Conservation (phyloP, 352 stramenopile species). For the Elongisporangium undulatum region DNA sequence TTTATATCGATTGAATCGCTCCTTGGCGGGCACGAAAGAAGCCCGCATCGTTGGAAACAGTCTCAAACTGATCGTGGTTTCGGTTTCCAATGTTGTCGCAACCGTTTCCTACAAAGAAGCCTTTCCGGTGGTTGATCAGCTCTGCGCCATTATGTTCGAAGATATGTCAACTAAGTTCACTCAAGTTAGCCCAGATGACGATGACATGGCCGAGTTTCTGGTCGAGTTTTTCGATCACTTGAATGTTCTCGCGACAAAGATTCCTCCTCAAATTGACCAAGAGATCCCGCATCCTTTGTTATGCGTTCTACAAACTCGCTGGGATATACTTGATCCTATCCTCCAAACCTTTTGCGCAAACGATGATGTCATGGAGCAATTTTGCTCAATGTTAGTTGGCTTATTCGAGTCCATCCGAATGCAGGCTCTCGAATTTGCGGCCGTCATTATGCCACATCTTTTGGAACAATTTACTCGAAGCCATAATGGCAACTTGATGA, state of each 20-base stretch:
- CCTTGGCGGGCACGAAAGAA: conserved; percentile 11
- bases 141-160: conserved; percentile 61
- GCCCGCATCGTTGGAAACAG: conserved; percentile 34
- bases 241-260: conserved; percentile 41
- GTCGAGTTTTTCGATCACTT: conserved; percentile 60
- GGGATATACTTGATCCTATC: conserved; percentile 47
- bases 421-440: conserved; percentile 56
- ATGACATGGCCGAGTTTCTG: conserved; percentile 46
- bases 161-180: conserved; percentile 45
- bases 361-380: conserved; percentile 53
- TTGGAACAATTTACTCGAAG: conserved; percentile 61
- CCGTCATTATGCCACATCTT: conserved; percentile 54
- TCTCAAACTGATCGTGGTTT: conserved; percentile 61
- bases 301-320: conserved; percentile 50
- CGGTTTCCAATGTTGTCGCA: conserved; percentile 54
- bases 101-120: conserved; percentile 70
- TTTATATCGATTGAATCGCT: conserved; percentile 47
- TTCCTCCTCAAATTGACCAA: conserved; percentile 63
- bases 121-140: conserved; percentile 49
- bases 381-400: conserved; percentile 49
- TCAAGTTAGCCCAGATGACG: conserved; percentile 38
- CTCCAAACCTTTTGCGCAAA: conserved; percentile 39
- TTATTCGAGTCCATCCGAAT: conserved; percentile 60
- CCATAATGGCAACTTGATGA: conserved; percentile 53
- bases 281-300: conserved; percentile 54